phyloP scores from a whole-genome alignment of 108 stramenopile genomes.

The Cyclotella kingstonii region DNA sequence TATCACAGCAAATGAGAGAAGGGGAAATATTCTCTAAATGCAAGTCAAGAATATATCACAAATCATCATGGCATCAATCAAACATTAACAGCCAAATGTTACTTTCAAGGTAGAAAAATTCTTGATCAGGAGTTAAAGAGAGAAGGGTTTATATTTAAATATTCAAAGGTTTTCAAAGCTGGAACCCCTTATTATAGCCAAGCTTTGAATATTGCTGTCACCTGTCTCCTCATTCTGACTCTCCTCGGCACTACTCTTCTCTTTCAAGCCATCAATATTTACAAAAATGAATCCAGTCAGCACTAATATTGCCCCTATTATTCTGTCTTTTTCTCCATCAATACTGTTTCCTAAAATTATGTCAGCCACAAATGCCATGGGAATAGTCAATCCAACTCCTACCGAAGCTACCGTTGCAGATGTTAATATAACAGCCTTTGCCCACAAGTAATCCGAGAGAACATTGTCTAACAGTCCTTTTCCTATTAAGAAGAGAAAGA shows the following conservation, averaged over 20 bases:
- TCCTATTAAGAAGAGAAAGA: slow-evolving; percentile 61
- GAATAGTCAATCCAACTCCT: slow-evolving; percentile 94
- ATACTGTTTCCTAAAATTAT: slow-evolving; percentile 51
- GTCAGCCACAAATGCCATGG: slow-evolving; percentile 89
- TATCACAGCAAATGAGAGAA: too few species aligned
- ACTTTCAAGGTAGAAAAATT: too few species aligned
- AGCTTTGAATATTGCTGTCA: not conserved
- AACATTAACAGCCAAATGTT: too few species aligned
- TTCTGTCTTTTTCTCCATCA: slow-evolving; percentile 35
- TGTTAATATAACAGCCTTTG: slow-evolving; percentile 91
- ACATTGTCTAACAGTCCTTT: slow-evolving; percentile 90
- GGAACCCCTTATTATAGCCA: too few species aligned
- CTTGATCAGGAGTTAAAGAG: too few species aligned
- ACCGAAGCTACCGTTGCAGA: slow-evolving; percentile 96
- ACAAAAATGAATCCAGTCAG: slow-evolving; percentile 77
- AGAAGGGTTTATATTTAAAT: too few species aligned
- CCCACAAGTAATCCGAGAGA: slow-evolving; percentile 94
- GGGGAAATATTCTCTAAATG: too few species aligned
- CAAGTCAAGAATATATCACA: too few species aligned
- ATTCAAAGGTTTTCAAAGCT: too few species aligned
- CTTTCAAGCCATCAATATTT: slow-evolving; percentile 47
- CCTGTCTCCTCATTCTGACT: slow-evolving; percentile 6
- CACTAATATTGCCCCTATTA: slow-evolving; percentile 70
- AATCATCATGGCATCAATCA: too few species aligned
- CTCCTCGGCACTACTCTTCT: not conserved